A percentile compares a stretch with the other conserved stretches of the same genome.
These are phyloP conservation scores for Annulohypoxylon bovei DNA, from an alignment of 495 filamentous ascomycete species.

Conservation along the genomic window DNA sequence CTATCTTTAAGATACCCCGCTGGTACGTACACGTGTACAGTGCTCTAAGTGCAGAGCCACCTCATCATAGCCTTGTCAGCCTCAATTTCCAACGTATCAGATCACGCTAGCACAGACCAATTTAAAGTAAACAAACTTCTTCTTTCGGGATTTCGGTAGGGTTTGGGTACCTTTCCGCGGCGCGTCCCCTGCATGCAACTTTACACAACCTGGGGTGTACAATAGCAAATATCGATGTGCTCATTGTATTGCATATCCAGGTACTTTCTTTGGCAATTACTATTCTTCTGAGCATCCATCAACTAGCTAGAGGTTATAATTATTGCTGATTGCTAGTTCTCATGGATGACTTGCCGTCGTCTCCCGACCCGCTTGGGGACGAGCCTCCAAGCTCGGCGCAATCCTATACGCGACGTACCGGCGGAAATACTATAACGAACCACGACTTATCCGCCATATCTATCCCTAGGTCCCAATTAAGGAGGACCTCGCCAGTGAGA, in stretches of 20 bases:
- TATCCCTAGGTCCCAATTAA: slow-evolving; percentile 32
- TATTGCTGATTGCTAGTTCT: slow-evolving; percentile 23
- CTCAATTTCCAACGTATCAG: slow-evolving; percentile 11
- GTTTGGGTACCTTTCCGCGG: slow-evolving; percentile 21
- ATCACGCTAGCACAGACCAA: slow-evolving; percentile 30
- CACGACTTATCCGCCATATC: slow-evolving; percentile 34
- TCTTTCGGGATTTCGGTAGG: slow-evolving; percentile 35
- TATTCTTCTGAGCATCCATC: slow-evolving; percentile 1
- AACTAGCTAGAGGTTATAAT: slow-evolving; percentile 11
- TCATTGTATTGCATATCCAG: slow-evolving; percentile 17
- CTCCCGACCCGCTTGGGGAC: slow-evolving; percentile 60
- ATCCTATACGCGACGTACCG: slow-evolving; percentile 40
- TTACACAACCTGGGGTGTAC: slow-evolving; percentile 13
- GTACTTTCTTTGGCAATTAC: slow-evolving; percentile 1
- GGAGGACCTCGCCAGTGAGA: slow-evolving; percentile 41
- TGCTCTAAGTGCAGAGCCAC: slow-evolving; percentile 14
- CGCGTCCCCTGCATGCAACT: slow-evolving; percentile 29
- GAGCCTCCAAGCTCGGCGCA: slow-evolving; percentile 44
- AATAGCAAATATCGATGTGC: slow-evolving; percentile 4
- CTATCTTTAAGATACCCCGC: slow-evolving; percentile 11
- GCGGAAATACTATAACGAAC: slow-evolving; percentile 37
- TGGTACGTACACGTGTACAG: slow-evolving; percentile 29
- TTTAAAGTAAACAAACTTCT: slow-evolving; percentile 50
- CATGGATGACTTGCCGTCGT: slow-evolving; percentile 54
- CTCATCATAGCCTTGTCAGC: slow-evolving; percentile 20